phyloP scores from a whole-genome alignment of 345 rosid genomes.

The Luvunga scandens region DNA sequence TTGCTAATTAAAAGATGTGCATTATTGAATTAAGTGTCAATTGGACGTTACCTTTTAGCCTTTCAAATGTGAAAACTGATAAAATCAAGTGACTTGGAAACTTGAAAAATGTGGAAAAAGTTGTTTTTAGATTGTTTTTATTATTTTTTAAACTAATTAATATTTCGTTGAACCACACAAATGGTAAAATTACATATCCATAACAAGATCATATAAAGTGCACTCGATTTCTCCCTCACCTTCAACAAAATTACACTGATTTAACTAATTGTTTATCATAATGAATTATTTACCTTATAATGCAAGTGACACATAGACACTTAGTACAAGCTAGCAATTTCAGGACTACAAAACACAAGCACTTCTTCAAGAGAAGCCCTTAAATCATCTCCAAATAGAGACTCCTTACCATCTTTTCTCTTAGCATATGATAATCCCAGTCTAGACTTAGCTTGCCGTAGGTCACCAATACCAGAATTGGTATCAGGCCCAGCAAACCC shows the following conservation, averaged over 20 bases:
- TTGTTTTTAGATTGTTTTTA: neutral
- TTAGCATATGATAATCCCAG: slow-evolving; percentile 80
- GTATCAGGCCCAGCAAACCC: slow-evolving; percentile 82
- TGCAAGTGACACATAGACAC: neutral
- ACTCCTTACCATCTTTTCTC: slow-evolving; percentile 71
- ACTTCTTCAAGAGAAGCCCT: slow-evolving; percentile 61
- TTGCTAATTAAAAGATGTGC: neutral
- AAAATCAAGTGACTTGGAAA: neutral
- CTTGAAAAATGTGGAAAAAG: neutral
- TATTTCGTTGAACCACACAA: no score
- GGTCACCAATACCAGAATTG: slow-evolving; percentile 71
- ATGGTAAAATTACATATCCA: no score
- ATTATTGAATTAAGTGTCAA: neutral
- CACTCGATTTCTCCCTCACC: no score
- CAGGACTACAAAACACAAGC: slow-evolving; percentile 66
- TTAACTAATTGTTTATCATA: no score
- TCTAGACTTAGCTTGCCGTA: slow-evolving; percentile 81
- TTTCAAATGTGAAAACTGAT: neutral
- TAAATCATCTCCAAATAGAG: slow-evolving; percentile 63
- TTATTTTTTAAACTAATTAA: no score
- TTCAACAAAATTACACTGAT: no score
- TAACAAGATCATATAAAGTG: no score
- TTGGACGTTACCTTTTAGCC: neutral
- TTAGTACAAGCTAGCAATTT: slow-evolving; percentile 71
- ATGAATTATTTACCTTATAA: neutral